These are phyloP conservation scores for Arctium minus DNA, from an alignment of 129 eudicot species.

Conservation along the genomic window DNA sequence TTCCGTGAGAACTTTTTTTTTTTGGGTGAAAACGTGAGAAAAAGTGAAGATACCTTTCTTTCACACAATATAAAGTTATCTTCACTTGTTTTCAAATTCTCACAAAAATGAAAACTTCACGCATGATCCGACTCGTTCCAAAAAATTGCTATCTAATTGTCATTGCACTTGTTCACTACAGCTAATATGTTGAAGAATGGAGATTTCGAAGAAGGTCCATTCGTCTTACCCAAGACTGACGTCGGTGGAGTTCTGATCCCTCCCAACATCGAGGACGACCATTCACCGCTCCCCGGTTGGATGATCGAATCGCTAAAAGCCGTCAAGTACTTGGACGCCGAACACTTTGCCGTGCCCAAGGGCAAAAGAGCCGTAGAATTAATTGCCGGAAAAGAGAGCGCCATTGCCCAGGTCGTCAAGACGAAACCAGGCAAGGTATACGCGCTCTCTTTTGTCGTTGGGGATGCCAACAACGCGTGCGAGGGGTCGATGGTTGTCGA, in stretches of 20 bases:
- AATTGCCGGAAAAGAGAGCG: conserved; percentile 86
- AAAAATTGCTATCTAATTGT: not conserved
- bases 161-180: conserved; percentile 16
- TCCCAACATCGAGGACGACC: conserved; percentile 85
- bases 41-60: too few relatives aligned
- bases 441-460: conserved; percentile 63
- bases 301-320: conserved; percentile 87
- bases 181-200: conserved; percentile 82
- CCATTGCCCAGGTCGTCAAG: conserved; percentile 68
- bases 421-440: conserved; percentile 61
- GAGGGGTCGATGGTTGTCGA: conserved; percentile 77
- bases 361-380: conserved; percentile 85
- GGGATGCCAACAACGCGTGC: conserved; percentile 75
- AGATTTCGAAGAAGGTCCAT: conserved; percentile 93
- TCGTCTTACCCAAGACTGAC: conserved; percentile 60
- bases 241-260: conserved; percentile 80
- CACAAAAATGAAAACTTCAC: too few relatives aligned
- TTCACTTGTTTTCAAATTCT: too few relatives aligned
- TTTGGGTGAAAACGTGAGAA: too few relatives aligned
- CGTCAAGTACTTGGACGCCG: conserved; percentile 73
- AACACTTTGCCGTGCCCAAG: conserved; percentile 72
- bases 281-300: conserved; percentile 92
- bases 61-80: too few relatives aligned
- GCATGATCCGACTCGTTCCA: too few relatives aligned
- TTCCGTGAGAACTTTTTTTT: too few relatives aligned